phyloP scores from a whole-genome alignment of 2,329 filamentous ascomycete genomes.

The Cercospora zeina region DNA sequence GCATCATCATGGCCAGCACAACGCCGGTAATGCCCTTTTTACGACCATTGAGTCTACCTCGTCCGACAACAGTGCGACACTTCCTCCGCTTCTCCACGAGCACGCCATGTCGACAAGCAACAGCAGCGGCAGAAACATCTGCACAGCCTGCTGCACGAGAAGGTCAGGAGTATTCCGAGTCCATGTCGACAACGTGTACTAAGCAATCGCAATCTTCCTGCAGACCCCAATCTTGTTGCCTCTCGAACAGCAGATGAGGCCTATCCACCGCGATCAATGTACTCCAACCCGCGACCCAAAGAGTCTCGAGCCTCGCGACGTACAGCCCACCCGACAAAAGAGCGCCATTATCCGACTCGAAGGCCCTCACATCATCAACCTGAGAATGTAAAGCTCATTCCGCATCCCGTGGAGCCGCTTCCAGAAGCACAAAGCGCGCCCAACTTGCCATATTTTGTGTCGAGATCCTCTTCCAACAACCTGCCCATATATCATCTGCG shows the following conservation, averaged over 20 bases:
- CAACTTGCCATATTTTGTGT: conserved; percentile 67
- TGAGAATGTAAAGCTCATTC: conserved; percentile 29
- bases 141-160: conserved; percentile 7
- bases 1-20: conserved; percentile 40
- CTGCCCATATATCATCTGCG: conserved; percentile 73
- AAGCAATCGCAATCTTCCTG: background rate
- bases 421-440: conserved; percentile 42
- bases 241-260: conserved; percentile 39
- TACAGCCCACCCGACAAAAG: conserved; percentile 38
- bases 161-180: conserved; percentile 5
- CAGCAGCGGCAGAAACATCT: conserved; percentile 27
- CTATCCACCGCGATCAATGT: conserved; percentile 38
- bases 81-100: conserved; percentile 47
- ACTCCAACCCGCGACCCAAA: conserved; percentile 41
- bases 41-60: conserved; percentile 44
- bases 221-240: conserved; percentile 40
- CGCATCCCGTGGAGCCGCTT: conserved; percentile 32
- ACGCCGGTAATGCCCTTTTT: conserved; percentile 45
- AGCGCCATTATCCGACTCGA: conserved; percentile 40
- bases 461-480: conserved; percentile 68
- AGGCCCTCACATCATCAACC: conserved; percentile 32
- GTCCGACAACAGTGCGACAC: conserved; percentile 41
- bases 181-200: background rate
- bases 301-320: conserved; percentile 41
- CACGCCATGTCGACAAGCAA: conserved; percentile 34